Conservation (phyloP, 1,139 yeast genomes). For the Candida sojae region DNA sequence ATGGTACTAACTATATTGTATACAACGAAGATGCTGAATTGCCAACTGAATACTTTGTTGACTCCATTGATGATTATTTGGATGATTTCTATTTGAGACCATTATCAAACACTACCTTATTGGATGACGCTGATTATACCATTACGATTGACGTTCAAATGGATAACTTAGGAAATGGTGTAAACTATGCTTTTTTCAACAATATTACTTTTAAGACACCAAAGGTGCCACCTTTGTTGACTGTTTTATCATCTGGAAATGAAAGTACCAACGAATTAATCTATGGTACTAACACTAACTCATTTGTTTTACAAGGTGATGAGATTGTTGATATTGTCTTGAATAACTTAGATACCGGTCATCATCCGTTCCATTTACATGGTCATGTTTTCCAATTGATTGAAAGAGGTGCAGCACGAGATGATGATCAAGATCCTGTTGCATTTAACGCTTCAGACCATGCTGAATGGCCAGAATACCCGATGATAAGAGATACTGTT, state of each 20-base stretch:
- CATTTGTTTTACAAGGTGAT: conserved; percentile 59
- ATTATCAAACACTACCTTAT: conserved; percentile 34
- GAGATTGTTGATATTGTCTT: conserved; percentile 72
- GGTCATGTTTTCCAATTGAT: conserved; percentile 82
- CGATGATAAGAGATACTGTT: conserved; percentile 66
- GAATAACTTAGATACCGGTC: conserved; percentile 77
- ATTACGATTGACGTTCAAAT: conserved; percentile 61
- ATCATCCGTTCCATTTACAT: conserved; percentile 89
- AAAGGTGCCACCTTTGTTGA: conserved; percentile 63
- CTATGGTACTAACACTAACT: conserved; percentile 69
- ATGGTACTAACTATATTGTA: conserved; percentile 54
- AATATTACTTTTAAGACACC: conserved; percentile 63
- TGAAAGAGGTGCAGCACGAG: conserved; percentile 54
- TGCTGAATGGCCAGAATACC: conserved; percentile 58
- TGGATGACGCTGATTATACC: conserved; percentile 62
- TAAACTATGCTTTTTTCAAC: conserved; percentile 76
- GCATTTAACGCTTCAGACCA: conserved; percentile 51
- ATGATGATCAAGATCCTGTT: conserved; percentile 50
- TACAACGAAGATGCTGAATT: conserved; percentile 41
- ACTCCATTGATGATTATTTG: conserved; percentile 27
- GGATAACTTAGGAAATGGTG: conserved; percentile 72
- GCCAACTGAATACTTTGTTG: conserved; percentile 27
- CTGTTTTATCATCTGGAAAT: conserved; percentile 55
- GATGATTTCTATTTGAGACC: conserved; percentile 64
- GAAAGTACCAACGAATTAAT: conserved; percentile 50